phyloP scores from a whole-genome alignment of 75 land plant species.

The Chamaecyparis obtusa region DNA sequence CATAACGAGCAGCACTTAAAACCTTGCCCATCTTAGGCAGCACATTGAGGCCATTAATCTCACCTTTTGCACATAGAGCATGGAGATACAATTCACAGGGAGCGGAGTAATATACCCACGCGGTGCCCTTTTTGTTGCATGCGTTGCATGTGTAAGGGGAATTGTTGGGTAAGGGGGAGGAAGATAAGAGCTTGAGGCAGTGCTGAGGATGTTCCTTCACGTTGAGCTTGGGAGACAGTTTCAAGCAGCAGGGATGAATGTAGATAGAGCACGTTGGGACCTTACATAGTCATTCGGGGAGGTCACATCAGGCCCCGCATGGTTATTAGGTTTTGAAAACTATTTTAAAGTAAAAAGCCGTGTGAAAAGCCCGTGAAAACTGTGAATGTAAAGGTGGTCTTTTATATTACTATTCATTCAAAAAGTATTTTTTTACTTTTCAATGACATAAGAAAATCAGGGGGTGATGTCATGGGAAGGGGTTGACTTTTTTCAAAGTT shows the following conservation, averaged over 20 bases:
- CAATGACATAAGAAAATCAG: too few relatives aligned
- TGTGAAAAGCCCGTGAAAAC: too few relatives aligned
- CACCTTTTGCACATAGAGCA: conserved; percentile 55
- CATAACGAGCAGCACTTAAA: conserved; percentile 34
- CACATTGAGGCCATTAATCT: conserved; percentile 39
- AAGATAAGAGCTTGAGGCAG: conserved; percentile 21
- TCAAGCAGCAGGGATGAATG: conserved; percentile 61
- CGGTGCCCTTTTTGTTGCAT: conserved; percentile 33
- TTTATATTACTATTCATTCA: too few relatives aligned
- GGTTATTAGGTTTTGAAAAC: too few relatives aligned
- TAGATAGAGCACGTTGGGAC: conserved; percentile 43
- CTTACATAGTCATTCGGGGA: too few relatives aligned
- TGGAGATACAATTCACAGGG: conserved; percentile 46
- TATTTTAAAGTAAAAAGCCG: too few relatives aligned
- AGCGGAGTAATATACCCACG: conserved; percentile 38
- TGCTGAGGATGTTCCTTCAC: conserved; percentile 36
- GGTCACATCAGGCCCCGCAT: too few relatives aligned
- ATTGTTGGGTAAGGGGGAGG: not conserved
- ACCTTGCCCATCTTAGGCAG: not conserved
- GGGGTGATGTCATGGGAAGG: too few relatives aligned
- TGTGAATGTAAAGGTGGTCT: too few relatives aligned
- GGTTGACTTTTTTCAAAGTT: too few relatives aligned
- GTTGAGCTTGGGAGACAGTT: conserved; percentile 29
- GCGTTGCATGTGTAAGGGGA: not conserved
- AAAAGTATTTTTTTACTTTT: too few relatives aligned